Evolutionary conservation across 1,284 basidiomycete species (phyloP).

Genomic region (Phylloporus sp.): DNA sequence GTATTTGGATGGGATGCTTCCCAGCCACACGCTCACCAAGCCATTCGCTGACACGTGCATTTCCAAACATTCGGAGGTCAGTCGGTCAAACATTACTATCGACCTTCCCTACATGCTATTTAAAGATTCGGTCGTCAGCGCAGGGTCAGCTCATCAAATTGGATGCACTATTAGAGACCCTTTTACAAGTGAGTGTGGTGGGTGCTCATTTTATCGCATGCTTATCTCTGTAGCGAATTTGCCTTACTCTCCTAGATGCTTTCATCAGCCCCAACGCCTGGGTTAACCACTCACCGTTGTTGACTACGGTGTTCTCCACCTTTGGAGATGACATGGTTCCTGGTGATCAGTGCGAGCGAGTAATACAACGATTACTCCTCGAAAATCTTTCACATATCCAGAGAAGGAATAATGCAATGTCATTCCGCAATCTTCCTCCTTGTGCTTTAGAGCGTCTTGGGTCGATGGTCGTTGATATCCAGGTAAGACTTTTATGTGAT

Average conservation of each 20-base stretch:
- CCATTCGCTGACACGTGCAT: slow-evolving; percentile 73
- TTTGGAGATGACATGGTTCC: slow-evolving; percentile 34
- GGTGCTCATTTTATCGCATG: neutral
- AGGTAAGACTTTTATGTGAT: slow-evolving; percentile 45
- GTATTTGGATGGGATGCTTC: slow-evolving; percentile 75
- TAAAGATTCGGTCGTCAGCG: slow-evolving; percentile 56
- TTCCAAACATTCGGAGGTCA: slow-evolving; percentile 71
- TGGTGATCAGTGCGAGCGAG: slow-evolving; percentile 41
- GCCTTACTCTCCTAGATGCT: slow-evolving; percentile 67
- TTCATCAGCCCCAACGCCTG: slow-evolving; percentile 77
- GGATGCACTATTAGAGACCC: slow-evolving; percentile 54
- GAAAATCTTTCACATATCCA: slow-evolving; percentile 62
- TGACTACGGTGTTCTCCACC: slow-evolving; percentile 50
- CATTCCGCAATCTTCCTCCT: slow-evolving; percentile 70
- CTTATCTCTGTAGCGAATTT: slow-evolving; percentile 53
- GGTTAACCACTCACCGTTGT: slow-evolving; percentile 51
- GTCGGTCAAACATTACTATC: neutral
- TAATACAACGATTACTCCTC: slow-evolving; percentile 49
- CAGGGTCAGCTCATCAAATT: slow-evolving; percentile 61
- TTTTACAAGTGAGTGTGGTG: slow-evolving; percentile 57
- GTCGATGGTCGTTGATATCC: slow-evolving; percentile 75
- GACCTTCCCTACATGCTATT: neutral
- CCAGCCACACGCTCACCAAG: slow-evolving; percentile 63
- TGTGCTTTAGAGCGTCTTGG: slow-evolving; percentile 60
- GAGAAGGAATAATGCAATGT: slow-evolving; percentile 75